Base-by-base conservation (phyloP, 805 yeast genomes). In the Millerozyma acaciae region DNA sequence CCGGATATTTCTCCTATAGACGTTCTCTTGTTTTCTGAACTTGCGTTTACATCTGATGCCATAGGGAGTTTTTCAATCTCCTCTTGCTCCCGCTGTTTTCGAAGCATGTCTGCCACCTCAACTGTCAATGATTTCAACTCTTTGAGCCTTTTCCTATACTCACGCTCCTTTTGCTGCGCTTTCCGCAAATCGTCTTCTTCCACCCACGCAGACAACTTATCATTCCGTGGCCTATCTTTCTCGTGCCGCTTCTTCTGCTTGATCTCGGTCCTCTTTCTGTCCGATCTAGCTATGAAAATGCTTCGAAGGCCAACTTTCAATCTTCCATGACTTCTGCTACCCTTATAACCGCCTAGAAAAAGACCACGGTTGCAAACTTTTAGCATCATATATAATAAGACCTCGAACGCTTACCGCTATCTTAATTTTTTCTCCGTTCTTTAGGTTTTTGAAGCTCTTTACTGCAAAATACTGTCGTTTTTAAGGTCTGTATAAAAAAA, bases 41-140 rank as follows among this genome's bases (percentile, higher is more conserved):
- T 42, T 22, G 37, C 35, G 5, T 38, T 32, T 5, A 39, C 16
- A 13, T 46, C 42, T 2, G 53, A 44, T 8, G 54, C 52, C 35
- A 51, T 37, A 3, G 52, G 44, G 3, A 47, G 31, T 3, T 37
- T 33, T 9, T 40, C 29, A 5, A 41, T 23, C 10, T 37, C 34
- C 16, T 45, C 45, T 13, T 31, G 36, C 16, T 49, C 49, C 34
- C 37, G 37, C 40, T 50, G 18, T 47, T 42, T 24, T 38, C 30
- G 37, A 30, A 50, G 55, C 45, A 30, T 55, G 38, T 26, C 43
- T 23, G 55, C 46, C 14, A 42, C 68, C 44, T 48, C 43, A 10
- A 50, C 50, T 3, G 73, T 55, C 26, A 65, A 43, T 1, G 37
- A 31, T 18, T 47, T 47, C 31, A 64, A 47, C 36, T 62, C 63